Percentiles rank a stretch among this genome's conserved stretches.
These are phyloP conservation scores for Gypsophila paniculata DNA, from an alignment of 179 eudicot species.

Conservation along the genomic window DNA sequence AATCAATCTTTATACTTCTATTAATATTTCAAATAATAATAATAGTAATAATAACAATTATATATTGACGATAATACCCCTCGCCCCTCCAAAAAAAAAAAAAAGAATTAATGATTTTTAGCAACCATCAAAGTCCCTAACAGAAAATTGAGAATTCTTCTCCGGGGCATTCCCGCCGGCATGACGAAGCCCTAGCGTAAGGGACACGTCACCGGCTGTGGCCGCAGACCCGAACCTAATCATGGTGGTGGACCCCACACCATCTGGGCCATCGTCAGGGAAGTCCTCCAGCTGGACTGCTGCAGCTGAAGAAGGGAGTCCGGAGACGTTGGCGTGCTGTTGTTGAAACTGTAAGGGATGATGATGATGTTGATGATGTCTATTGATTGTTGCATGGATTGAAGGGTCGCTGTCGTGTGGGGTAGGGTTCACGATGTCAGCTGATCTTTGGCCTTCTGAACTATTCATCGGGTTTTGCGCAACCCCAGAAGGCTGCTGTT, in stretches of 20 bases:
- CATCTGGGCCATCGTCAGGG: not conserved
- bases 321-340: not conserved
- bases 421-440: constrained; percentile 23
- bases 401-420: constrained; percentile 28
- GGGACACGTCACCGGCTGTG: constrained; percentile 30
- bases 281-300: constrained; percentile 10
- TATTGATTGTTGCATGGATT: constrained; percentile 16
- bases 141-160: constrained; percentile 43
- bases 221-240: constrained; percentile 29
- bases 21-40: constrained; percentile 1
- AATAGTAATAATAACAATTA: not conserved
- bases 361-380: constrained; percentile 4
- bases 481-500: not conserved
- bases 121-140: constrained; percentile 57
- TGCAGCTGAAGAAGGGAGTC: constrained; percentile 2
- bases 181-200: constrained; percentile 64
- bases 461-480: constrained; percentile 31
- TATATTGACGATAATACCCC: not conserved
- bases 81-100: not conserved
- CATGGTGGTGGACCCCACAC: constrained; percentile 30
- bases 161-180: constrained; percentile 61
- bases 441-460: constrained; percentile 22
- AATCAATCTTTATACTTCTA: not conserved
- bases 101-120: constrained; percentile 4
- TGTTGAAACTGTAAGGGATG: constrained; percentile 11